A percentile compares a stretch with the other conserved stretches of the same genome.
Conservation (phyloP, 495 filamentous ascomycete species). For the Penicillium robsamsonii region DNA sequence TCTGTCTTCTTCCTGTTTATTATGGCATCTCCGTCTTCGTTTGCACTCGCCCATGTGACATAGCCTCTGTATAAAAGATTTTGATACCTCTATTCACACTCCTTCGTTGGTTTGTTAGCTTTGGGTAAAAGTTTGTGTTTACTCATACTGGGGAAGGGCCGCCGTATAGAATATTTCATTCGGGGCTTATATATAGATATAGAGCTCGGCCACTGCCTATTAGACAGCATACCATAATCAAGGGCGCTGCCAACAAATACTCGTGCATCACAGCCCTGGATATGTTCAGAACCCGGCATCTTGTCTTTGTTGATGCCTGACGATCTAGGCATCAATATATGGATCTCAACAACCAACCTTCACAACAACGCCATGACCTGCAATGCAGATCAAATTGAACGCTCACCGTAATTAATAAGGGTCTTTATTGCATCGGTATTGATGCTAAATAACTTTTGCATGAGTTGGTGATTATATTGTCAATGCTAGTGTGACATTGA, state of each 20-base stretch:
- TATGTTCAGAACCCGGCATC: background rate
- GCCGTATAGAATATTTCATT: background rate
- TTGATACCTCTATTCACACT: slow-evolving; percentile 15
- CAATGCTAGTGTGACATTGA: background rate
- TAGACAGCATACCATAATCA: background rate
- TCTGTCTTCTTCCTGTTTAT: slow-evolving; percentile 18
- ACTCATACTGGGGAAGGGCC: background rate
- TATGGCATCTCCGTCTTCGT: slow-evolving; percentile 26
- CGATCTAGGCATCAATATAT: background rate
- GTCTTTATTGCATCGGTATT: background rate
- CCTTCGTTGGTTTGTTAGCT: background rate
- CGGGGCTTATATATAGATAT: background rate
- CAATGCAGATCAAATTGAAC: background rate
- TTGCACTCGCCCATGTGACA: slow-evolving; percentile 29
- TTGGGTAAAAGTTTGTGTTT: background rate
- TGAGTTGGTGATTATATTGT: background rate
- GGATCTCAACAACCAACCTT: background rate
- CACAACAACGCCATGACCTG: background rate
- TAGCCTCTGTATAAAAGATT: slow-evolving; percentile 35
- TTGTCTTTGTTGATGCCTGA: background rate
- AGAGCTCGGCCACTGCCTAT: background rate
- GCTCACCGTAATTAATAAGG: background rate
- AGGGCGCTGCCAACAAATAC: background rate
- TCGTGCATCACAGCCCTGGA: background rate
- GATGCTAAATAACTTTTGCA: background rate